phyloP scores from a whole-genome alignment of 306 rosid species.

The Dryas drummondii region DNA sequence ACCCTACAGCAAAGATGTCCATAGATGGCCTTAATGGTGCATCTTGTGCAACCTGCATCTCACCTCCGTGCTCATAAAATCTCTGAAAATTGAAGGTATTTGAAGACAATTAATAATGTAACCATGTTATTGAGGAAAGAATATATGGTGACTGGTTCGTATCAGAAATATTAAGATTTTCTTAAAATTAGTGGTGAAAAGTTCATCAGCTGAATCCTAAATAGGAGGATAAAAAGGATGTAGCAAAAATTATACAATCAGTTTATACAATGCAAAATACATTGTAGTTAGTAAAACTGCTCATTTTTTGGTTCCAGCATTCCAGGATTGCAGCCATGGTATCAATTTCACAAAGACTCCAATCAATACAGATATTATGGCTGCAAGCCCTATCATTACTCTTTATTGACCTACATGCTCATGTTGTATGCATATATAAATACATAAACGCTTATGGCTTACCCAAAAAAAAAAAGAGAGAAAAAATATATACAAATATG shows the following conservation, averaged over 20 bases:
- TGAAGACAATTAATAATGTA: slow-evolving; percentile 10
- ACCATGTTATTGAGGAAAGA: slow-evolving; percentile 6
- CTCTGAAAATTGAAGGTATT: slow-evolving; percentile 48
- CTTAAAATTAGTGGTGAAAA: neutral
- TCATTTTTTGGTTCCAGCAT: neutral
- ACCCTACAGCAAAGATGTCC: slow-evolving; percentile 98
- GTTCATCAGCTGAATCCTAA: neutral
- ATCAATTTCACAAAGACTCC: neutral
- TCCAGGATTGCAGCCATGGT: neutral
- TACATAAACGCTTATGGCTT: neutral
- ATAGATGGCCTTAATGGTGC: slow-evolving; percentile 82
- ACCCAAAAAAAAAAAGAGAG: neutral
- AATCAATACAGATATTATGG: neutral
- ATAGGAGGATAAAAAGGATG: neutral
- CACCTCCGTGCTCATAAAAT: slow-evolving; percentile 97
- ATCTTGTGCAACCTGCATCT: slow-evolving; percentile 88
- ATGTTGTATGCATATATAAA: too few relatives aligned
- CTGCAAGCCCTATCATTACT: neutral
- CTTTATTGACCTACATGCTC: neutral
- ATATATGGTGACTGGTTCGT: neutral
- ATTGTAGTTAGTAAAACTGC: neutral
- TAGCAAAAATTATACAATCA: neutral
- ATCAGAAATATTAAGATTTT: neutral
- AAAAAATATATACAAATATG: neutral
- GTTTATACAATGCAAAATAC: neutral